phyloP scores from a whole-genome alignment of 1,284 basidiomycete species.

The Leccinum fallax region DNA sequence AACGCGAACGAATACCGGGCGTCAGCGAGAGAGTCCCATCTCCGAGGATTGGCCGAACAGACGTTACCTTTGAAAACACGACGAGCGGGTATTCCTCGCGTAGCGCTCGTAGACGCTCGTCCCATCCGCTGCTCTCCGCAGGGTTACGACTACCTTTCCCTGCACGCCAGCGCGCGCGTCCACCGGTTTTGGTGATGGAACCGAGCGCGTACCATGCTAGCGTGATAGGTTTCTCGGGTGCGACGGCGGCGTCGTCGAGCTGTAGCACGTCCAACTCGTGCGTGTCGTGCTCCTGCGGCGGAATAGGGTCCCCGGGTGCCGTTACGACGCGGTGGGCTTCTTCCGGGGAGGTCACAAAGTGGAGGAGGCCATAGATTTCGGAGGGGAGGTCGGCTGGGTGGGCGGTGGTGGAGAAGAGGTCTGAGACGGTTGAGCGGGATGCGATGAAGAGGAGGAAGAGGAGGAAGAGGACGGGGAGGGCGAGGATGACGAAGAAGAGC shows the following conservation, averaged over 20 bases:
- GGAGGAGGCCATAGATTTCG: slow-evolving; percentile 68
- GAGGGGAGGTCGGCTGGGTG: slow-evolving; percentile 36
- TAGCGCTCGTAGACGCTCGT: slow-evolving; percentile 44
- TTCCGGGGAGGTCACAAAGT: slow-evolving; percentile 56
- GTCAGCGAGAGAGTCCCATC: not conserved
- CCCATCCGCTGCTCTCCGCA: slow-evolving; percentile 45
- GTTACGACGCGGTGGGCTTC: slow-evolving; percentile 21
- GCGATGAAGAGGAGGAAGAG: slow-evolving; percentile 34
- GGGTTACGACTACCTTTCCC: not conserved
- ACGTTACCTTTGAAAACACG: slow-evolving; percentile 75
- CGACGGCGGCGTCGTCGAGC: slow-evolving; percentile 40
- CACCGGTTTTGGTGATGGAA: slow-evolving; percentile 9
- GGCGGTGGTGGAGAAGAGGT: slow-evolving; percentile 40
- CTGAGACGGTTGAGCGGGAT: slow-evolving; percentile 31
- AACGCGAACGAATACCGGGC: not conserved
- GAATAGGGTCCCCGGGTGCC: not conserved
- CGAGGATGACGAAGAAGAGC: slow-evolving; percentile 36
- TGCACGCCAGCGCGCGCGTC: not conserved
- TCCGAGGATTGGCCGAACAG: not conserved
- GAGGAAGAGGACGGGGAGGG: slow-evolving; percentile 32
- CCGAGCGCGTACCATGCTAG: slow-evolving; percentile 49
- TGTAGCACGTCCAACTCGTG: slow-evolving; percentile 29
- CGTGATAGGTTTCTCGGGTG: slow-evolving; percentile 48
- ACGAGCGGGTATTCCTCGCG: slow-evolving; percentile 63
- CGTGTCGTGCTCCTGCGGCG: not conserved